A percentile compares a stretch with the other conserved stretches of the same genome.
These are phyloP conservation scores for Articulospora tetracladia DNA, from an alignment of 495 filamentous ascomycete species.

Conservation along the genomic window DNA sequence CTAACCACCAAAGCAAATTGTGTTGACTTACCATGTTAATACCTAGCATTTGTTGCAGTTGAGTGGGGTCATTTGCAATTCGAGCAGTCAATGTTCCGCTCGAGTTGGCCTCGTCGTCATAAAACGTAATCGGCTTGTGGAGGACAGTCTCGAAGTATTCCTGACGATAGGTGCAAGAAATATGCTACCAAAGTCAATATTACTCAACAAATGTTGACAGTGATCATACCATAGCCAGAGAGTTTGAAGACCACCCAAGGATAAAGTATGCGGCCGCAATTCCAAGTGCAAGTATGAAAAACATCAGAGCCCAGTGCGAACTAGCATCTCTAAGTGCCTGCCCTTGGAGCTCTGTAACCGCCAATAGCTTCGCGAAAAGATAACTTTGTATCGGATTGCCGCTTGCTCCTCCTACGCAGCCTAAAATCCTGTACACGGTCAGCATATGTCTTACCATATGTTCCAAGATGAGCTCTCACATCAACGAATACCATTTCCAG, in stretches of 20 bases:
- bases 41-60: conserved; percentile 61
- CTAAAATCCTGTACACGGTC: neutral
- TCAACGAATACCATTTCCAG: conserved; percentile 15
- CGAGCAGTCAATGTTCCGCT: conserved; percentile 57
- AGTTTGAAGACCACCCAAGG: conserved; percentile 49
- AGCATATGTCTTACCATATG: neutral
- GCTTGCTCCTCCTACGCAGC: conserved; percentile 23
- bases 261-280: conserved; percentile 47
- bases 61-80: conserved; percentile 53
- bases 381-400: conserved; percentile 45
- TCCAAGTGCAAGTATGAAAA: conserved; percentile 52
- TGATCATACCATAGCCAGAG: conserved; percentile 42
- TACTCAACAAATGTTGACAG: too few relatives aligned
- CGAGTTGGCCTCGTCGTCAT: conserved; percentile 59
- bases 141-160: conserved; percentile 57
- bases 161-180: conserved; percentile 39
- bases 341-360: conserved; percentile 22
- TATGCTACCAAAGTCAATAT: conserved; percentile 5
- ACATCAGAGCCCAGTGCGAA: conserved; percentile 65
- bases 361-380: conserved; percentile 45
- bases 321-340: conserved; percentile 34
- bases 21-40: conserved; percentile 49
- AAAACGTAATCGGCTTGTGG: conserved; percentile 57
- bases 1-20: too few relatives aligned
- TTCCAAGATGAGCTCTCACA: conserved; percentile 13